Percentiles rank a stretch among this genome's conserved stretches.
Conservation (phyloP, 1,284 basidiomycete genomes). For the Austroboletus rostrupii region DNA sequence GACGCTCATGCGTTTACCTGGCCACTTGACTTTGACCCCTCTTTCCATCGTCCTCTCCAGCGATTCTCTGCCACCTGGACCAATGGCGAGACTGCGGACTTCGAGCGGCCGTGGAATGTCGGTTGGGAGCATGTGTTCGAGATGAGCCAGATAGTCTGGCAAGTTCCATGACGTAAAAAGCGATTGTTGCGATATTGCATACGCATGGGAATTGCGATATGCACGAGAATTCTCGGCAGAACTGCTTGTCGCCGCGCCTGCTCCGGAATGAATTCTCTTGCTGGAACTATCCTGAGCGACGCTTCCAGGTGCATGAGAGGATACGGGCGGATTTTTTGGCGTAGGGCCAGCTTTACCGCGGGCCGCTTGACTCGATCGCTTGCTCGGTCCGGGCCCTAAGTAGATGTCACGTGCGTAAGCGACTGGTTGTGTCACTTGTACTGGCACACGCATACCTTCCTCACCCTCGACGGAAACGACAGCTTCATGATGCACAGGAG, state of each 20-base stretch:
- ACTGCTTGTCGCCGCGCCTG: slow-evolving; percentile 18
- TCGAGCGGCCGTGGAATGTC: slow-evolving; percentile 72
- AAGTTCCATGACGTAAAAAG: slow-evolving; percentile 83
- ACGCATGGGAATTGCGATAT: slow-evolving; percentile 72
- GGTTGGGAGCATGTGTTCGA: slow-evolving; percentile 80
- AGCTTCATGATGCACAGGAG: slow-evolving; percentile 35
- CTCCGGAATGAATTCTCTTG: slow-evolving; percentile 43
- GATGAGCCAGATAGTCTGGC: slow-evolving; percentile 90
- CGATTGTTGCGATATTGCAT: slow-evolving; percentile 70
- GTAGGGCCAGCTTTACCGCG: slow-evolving; percentile 45
- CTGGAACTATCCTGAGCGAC: slow-evolving; percentile 42
- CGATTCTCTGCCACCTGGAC: slow-evolving; percentile 36
- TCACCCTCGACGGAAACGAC: slow-evolving; percentile 50
- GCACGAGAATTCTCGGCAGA: slow-evolving; percentile 43
- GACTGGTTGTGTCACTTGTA: slow-evolving; percentile 16
- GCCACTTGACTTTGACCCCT: slow-evolving; percentile 92
- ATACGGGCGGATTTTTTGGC: slow-evolving; percentile 45
- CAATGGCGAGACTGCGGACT: slow-evolving; percentile 52
- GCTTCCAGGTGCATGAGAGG: slow-evolving; percentile 40
- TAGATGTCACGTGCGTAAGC: slow-evolving; percentile 36
- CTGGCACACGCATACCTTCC: slow-evolving; percentile 48
- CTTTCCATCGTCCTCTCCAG: slow-evolving; percentile 69
- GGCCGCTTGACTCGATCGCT: slow-evolving; percentile 44
- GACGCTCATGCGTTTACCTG: slow-evolving; percentile 89
- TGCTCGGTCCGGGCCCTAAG: slow-evolving; percentile 27